Evolutionary conservation across 768 basidiomycete species (phyloP).

Genomic region (Kwoniella mangroviensis): DNA sequence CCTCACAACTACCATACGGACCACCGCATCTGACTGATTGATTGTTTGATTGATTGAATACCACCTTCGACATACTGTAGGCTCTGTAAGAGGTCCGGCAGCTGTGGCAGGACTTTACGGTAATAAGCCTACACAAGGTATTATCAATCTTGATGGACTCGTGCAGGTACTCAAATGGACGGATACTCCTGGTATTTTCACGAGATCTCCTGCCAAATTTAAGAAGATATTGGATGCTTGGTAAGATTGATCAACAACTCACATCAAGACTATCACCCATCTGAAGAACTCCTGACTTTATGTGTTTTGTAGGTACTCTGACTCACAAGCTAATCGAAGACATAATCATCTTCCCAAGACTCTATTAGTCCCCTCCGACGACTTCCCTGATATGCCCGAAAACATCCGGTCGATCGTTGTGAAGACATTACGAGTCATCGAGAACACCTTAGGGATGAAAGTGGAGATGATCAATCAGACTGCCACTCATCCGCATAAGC

Average conservation of each 20-base stretch:
- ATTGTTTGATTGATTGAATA: too few relatives aligned
- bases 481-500: conserved; percentile 1
- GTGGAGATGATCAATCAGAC: conserved; percentile 8
- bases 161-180: conserved; percentile 31
- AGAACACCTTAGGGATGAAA: conserved; percentile 8
- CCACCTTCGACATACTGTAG: not conserved
- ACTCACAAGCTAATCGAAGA: conserved; percentile 26
- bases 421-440: not conserved
- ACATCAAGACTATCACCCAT: conserved; percentile 9
- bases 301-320: conserved; percentile 26
- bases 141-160: conserved; percentile 38
- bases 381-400: conserved; percentile 21
- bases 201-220: conserved; percentile 34
- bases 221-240: conserved; percentile 32
- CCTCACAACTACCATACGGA: too few relatives aligned
- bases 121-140: conserved; percentile 43
- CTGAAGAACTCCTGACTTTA: not conserved
- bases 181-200: conserved; percentile 47
- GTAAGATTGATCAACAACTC: not conserved
- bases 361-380: conserved; percentile 18
- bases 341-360: conserved; percentile 21
- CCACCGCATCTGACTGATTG: too few relatives aligned
- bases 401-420: not conserved
- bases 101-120: conserved; percentile 37
- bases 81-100: conserved; percentile 45